Percentiles rank a stretch among this genome's conserved stretches.
These are phyloP conservation scores for Phytopythium aichiense DNA, from an alignment of 352 stramenopile genomes.

Conservation along the genomic window DNA sequence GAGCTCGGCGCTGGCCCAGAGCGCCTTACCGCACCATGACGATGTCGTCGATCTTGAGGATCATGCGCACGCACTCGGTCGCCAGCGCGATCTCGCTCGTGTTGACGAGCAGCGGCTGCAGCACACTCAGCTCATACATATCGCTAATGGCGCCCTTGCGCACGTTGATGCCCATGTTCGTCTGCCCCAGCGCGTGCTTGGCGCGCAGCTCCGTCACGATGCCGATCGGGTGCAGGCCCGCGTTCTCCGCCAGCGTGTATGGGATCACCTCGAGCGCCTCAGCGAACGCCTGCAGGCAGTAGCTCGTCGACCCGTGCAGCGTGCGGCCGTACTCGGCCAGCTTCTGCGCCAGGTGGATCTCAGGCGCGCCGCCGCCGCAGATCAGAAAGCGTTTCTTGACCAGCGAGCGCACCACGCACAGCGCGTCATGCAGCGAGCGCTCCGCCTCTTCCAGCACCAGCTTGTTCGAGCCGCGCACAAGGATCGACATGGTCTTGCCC, in stretches of 20 bases:
- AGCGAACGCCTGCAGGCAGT: conserved; percentile 97
- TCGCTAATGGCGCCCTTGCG: conserved; percentile 94
- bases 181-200: conserved; percentile 91
- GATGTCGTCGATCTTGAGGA: conserved; percentile 99
- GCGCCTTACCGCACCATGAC: conserved; percentile 91
- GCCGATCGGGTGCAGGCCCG: conserved; percentile 97
- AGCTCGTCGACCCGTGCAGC: conserved; percentile 93
- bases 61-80: conserved; percentile 99
- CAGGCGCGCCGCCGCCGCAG: conserved; percentile 95
- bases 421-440: conserved; percentile 97
- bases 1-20: too few species aligned
- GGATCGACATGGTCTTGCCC: conserved; percentile 96
- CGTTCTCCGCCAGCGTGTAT: conserved; percentile 99
- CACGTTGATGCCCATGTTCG: conserved; percentile 96
- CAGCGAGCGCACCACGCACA: conserved; percentile 96
- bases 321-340: conserved; percentile 93
- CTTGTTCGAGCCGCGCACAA: conserved; percentile 98
- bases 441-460: conserved; percentile 98
- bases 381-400: conserved; percentile 99
- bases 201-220: conserved; percentile 97
- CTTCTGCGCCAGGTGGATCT: conserved; percentile 95
- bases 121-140: conserved; percentile 98
- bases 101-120: conserved; percentile 98
- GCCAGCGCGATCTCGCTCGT: conserved; percentile 97
- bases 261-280: conserved; percentile 98